phyloP scores from a whole-genome alignment of 2,329 filamentous ascomycete genomes.

The Amauroascus verrucosus region DNA sequence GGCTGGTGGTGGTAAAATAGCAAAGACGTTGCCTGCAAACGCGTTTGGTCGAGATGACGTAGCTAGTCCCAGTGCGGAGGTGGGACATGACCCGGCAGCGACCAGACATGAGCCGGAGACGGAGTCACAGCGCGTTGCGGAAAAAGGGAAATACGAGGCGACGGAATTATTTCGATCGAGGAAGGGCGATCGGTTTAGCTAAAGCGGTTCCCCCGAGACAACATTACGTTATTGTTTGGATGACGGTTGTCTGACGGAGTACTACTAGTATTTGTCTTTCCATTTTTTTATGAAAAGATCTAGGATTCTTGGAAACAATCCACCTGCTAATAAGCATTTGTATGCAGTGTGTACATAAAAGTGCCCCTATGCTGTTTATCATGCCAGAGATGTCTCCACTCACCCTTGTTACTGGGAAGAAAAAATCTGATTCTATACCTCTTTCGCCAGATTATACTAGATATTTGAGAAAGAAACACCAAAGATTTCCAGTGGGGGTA shows the following conservation, averaged over 20 bases:
- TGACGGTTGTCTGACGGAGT: neutral
- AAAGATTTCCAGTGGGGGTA: too few species aligned
- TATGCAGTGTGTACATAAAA: conserved; percentile 3
- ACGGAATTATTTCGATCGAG: conserved; percentile 61
- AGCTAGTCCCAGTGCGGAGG: conserved; percentile 61
- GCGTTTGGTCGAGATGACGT: conserved; percentile 36
- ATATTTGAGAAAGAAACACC: too few species aligned
- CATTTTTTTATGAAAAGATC: too few species aligned
- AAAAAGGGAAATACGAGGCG: conserved; percentile 88
- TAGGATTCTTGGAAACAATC: neutral
- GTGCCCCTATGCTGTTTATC: neutral
- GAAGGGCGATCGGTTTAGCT: conserved; percentile 80
- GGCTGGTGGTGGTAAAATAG: neutral
- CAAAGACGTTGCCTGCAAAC: conserved; percentile 1
- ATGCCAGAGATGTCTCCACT: neutral
- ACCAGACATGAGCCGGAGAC: conserved; percentile 69
- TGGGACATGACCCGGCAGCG: conserved; percentile 69
- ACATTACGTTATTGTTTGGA: neutral
- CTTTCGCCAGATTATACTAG: neutral
- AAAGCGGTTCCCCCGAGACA: neutral
- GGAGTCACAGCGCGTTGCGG: conserved; percentile 54
- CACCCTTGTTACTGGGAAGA: neutral
- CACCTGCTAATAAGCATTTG: too few species aligned
- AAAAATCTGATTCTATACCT: neutral
- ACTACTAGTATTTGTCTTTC: neutral